Base-by-base conservation (phyloP, 345 rosid genomes). In the Carallia brachiata region DNA sequence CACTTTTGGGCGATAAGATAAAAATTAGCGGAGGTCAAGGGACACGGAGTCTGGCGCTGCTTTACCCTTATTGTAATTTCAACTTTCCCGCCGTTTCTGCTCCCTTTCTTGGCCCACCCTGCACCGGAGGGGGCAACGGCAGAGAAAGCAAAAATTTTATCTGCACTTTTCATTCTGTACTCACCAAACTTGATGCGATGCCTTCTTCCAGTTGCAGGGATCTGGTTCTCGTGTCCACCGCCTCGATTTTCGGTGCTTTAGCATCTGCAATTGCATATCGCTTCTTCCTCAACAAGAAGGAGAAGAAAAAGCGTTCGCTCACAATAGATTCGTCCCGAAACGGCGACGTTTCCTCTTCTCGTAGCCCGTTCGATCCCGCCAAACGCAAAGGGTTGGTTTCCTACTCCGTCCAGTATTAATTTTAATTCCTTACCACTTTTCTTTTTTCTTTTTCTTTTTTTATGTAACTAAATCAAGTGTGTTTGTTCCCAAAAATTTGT, bases 371-470 rank as follows among this genome's bases (percentile, higher is more conserved):
- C 59, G 92, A 91, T 74, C 87, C 96, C 32, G 76, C 87, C 28
- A 94, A 94, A 65, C 92, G 98, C 66, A 81, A 86, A 32, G 89
- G 91, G 97, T 94, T 62, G 18, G 87, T 85, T 57, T 61, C 36
- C 40, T 27, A 27, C 16, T 56, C 50, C 50, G 17, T 44, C 36
- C 16, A 27, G 12, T 48, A 28, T n/a, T 58, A 52, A 58, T 6
- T 40, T 60, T 17, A 44, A 17, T 44, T 57, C 8, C 23, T 18
- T 47, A 5, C 16, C 12, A 23, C 5, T 8, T 8, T 28, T 23
- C 19, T 1, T 23, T 55, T 55, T 55, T 53, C 27, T 53, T 5
- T 19, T 34, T 59, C 3, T n/a, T 2, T 16, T 47, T 7, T 23
- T 27, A 39, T 10, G 63, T 66, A 23, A 57, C 1, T 5, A 31